Percentiles rank a stretch among this genome's conserved stretches.
Conservation (phyloP, 208 protist species). For the Wallacemonas rigidus region DNA sequence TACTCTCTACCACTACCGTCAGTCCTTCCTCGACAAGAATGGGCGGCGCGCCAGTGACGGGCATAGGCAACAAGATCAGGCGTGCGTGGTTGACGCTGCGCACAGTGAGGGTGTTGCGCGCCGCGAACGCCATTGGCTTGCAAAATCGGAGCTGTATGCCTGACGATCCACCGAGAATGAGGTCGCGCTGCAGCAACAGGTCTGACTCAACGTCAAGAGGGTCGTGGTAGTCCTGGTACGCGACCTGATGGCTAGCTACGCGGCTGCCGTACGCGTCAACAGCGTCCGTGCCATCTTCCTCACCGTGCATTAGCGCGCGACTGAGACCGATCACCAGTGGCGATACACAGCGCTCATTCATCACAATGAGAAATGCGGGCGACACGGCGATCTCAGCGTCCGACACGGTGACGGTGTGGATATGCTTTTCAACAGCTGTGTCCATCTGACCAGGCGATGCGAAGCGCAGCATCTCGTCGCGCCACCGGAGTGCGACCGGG, state of each 20-base stretch:
- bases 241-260: background rate
- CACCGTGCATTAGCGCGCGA: background rate
- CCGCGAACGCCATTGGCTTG: conserved; percentile 17
- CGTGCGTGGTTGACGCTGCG: conserved; percentile 42
- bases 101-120: conserved; percentile 35
- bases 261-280: background rate
- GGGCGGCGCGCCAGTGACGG: conserved; percentile 20
- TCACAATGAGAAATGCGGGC: conserved; percentile 12
- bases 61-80: conserved; percentile 31
- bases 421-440: conserved; percentile 12
- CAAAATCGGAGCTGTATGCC: conserved; percentile 33
- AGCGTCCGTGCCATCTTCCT: background rate
- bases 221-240: conserved; percentile 10
- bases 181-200: conserved; percentile 29
- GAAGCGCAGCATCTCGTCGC: conserved; percentile 12
- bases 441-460: background rate
- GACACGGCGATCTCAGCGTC: conserved; percentile 10
- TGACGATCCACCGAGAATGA: conserved; percentile 33
- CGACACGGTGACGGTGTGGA: background rate
- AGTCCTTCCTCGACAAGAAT: conserved; percentile 46
- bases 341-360: conserved; percentile 15
- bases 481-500: background rate
- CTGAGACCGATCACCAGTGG: conserved; percentile 1
- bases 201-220: conserved; percentile 13
- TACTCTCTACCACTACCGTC: conserved; percentile 38